Evolutionary conservation across 75 land plant species (phyloP).

Genomic region (Larix kaempferi): DNA sequence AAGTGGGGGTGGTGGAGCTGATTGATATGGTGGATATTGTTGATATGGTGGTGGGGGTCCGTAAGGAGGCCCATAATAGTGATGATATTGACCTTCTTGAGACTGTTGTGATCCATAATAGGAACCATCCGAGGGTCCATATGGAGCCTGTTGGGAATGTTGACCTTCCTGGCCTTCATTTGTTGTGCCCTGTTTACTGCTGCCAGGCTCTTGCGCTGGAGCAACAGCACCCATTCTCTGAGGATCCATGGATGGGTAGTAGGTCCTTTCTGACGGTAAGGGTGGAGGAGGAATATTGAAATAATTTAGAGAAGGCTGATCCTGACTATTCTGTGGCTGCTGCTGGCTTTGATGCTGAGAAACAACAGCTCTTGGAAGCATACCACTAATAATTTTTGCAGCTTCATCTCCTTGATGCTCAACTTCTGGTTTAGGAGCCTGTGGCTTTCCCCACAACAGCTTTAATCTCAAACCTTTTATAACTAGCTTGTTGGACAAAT

Average conservation of each 20-base stretch:
- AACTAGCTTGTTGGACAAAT: constrained; percentile 92
- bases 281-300: constrained; percentile 78
- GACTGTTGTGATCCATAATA: constrained; percentile 25
- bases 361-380: constrained; percentile 84
- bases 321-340: constrained; percentile 20
- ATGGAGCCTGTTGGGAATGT: neutral
- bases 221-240: constrained; percentile 90
- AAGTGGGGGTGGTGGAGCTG: constrained; percentile 6
- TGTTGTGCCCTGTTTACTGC: constrained; percentile 22
- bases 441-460: constrained; percentile 93
- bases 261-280: constrained; percentile 51
- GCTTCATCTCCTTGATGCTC: constrained; percentile 49
- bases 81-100: constrained; percentile 31
- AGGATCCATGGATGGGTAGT: constrained; percentile 97
- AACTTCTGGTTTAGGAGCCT: constrained; percentile 63
- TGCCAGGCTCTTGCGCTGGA: constrained; percentile 43
- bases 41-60: constrained; percentile 38
- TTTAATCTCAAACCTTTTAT: constrained; percentile 89
- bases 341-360: constrained; percentile 79
- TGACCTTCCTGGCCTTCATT: constrained; percentile 1
- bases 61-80: constrained; percentile 38
- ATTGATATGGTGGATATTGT: constrained; percentile 24
- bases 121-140: neutral
- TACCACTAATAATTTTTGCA: constrained; percentile 55
- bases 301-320: constrained; percentile 45